phyloP scores from a whole-genome alignment of 768 basidiomycete species.

The Sporobolomyces roseus region DNA sequence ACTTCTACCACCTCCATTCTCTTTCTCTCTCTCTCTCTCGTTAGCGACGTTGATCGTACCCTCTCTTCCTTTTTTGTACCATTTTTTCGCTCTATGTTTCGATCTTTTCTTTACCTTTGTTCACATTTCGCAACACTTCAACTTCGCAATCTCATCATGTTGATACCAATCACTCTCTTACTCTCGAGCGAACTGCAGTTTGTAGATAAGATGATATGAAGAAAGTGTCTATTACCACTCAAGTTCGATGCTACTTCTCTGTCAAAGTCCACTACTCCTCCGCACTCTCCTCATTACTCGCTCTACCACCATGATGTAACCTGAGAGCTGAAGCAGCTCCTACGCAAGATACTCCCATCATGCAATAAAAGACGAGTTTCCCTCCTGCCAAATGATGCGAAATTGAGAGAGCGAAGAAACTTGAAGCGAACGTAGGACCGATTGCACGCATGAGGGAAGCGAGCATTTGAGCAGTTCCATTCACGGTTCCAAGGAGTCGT shows the following conservation, averaged over 20 bases:
- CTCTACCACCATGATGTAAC: constrained; percentile 24
- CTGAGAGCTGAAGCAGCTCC: constrained; percentile 3
- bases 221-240: too few relatives aligned
- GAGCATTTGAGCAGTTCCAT: constrained; percentile 40
- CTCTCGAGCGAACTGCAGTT: too few relatives aligned
- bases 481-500: constrained; percentile 31
- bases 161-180: too few relatives aligned
- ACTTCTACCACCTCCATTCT: too few relatives aligned
- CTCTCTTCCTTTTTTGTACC: too few relatives aligned
- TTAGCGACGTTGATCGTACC: too few relatives aligned
- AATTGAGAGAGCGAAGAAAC: constrained; percentile 36
- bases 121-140: too few relatives aligned
- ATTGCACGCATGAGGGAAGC: constrained; percentile 31
- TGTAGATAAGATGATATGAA: too few relatives aligned
- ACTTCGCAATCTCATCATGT: too few relatives aligned
- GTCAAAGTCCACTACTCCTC: background rate
- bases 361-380: constrained; percentile 24
- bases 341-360: constrained; percentile 5
- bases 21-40: too few relatives aligned
- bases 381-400: constrained; percentile 15
- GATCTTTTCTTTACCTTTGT: too few relatives aligned
- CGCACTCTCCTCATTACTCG: constrained; percentile 7
- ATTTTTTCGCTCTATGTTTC: too few relatives aligned
- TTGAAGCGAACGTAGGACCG: constrained; percentile 27
- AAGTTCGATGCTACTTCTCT: background rate